Percentiles rank a stretch among this genome's conserved stretches.
phyloP scores from a whole-genome alignment of 306 rosid species.

The Inga oerstediana region DNA sequence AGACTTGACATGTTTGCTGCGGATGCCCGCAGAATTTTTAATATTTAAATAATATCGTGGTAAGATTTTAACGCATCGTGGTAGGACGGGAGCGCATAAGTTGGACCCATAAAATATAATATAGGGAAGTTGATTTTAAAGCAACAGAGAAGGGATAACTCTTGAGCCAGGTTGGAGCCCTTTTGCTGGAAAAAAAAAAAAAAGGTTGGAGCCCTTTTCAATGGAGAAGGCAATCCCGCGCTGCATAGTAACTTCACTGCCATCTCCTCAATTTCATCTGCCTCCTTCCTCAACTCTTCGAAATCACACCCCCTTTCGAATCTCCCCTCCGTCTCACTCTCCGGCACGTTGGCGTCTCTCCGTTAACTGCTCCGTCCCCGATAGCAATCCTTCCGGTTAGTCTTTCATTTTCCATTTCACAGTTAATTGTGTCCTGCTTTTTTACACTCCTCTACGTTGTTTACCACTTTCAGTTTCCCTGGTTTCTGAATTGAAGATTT shows the following conservation, averaged over 20 bases:
- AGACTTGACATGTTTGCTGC: slow-evolving; percentile 54
- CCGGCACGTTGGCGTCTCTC: slow-evolving; percentile 15
- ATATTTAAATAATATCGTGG: not conserved
- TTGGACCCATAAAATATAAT: too few species aligned
- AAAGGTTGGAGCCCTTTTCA: not conserved
- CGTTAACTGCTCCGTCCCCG: slow-evolving; percentile 38
- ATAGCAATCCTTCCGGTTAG: slow-evolving; percentile 42
- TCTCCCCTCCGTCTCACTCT: slow-evolving; percentile 9
- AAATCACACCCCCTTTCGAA: not conserved
- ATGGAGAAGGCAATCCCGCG: slow-evolving; percentile 24
- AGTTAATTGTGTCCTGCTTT: not conserved
- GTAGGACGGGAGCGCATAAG: too few species aligned
- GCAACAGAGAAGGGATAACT: not conserved
- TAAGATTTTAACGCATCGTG: too few species aligned
- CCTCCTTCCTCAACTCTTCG: not conserved
- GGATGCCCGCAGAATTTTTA: slow-evolving; percentile 82
- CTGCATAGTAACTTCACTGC: not conserved
- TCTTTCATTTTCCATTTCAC: not conserved
- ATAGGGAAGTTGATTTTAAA: too few species aligned
- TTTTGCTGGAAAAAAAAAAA: not conserved
- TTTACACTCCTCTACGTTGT: not conserved
- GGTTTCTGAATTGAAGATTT: not conserved
- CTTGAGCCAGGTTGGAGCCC: not conserved
- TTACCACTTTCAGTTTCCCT: not conserved
- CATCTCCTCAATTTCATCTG: slow-evolving; percentile 23